A percentile compares a stretch with the other conserved stretches of the same genome.
These are phyloP conservation scores for Naganishia vishniacii DNA, from an alignment of 768 basidiomycete species.

Conservation along the genomic window DNA sequence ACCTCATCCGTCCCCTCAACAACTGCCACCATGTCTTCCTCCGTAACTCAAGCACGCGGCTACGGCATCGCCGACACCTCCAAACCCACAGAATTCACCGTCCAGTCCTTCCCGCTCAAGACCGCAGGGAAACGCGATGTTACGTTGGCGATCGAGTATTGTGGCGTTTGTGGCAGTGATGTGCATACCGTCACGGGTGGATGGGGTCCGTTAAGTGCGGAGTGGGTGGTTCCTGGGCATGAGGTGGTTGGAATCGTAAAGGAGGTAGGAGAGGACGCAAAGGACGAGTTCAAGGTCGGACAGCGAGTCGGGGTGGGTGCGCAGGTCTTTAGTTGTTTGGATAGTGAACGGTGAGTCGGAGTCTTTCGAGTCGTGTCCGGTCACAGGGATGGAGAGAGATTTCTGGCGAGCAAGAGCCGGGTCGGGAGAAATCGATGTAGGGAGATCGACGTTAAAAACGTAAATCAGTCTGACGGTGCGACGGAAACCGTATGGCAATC, in stretches of 20 bases:
- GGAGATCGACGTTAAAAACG: no score
- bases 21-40: slow-evolving; percentile 12
- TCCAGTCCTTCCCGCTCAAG: slow-evolving; percentile 41
- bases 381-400: slow-evolving; percentile 29
- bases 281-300: slow-evolving; percentile 55
- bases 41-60: slow-evolving; percentile 1
- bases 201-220: slow-evolving; percentile 47
- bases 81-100: slow-evolving; percentile 41
- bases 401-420: no score
- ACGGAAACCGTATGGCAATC: no score
- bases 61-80: slow-evolving; percentile 33
- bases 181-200: slow-evolving; percentile 53
- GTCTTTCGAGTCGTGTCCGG: no score
- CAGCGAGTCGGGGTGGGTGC: slow-evolving; percentile 57
- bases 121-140: slow-evolving; percentile 38
- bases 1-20: no score
- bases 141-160: slow-evolving; percentile 42
- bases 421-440: no score
- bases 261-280: slow-evolving; percentile 57
- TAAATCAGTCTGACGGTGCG: no score
- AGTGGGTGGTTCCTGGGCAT: slow-evolving; percentile 50
- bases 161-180: slow-evolving; percentile 53
- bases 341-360: slow-evolving; percentile 48
- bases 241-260: slow-evolving; percentile 59
- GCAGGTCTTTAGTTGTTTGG: slow-evolving; percentile 57